Evolutionary conservation across 23 red algal species (phyloP).

Genomic region (Gracilaria vermiculophylla): DNA sequence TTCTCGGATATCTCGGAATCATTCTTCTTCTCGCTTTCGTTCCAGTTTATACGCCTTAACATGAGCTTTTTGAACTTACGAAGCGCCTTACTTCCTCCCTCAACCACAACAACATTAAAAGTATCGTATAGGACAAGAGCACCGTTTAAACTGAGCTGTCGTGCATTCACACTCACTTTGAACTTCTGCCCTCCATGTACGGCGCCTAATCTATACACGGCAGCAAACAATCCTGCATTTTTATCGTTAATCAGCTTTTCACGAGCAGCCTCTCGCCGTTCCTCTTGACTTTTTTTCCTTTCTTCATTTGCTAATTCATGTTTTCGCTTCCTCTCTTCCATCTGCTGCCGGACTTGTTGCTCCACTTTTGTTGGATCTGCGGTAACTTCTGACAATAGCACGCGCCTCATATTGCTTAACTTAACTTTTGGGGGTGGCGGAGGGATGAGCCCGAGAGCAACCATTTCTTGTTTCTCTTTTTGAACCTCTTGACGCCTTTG

Average conservation of each 20-base stretch:
- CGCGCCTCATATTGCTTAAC: slow-evolving; percentile 87
- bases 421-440: slow-evolving; percentile 81
- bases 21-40: slow-evolving; percentile 1
- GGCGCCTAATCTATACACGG: slow-evolving; percentile 64
- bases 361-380: slow-evolving; percentile 87
- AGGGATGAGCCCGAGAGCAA: slow-evolving; percentile 64
- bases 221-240: slow-evolving; percentile 53
- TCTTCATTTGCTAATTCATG: slow-evolving; percentile 79
- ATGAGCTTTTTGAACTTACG: slow-evolving; percentile 80
- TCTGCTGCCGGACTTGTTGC: slow-evolving; percentile 61
- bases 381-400: slow-evolving; percentile 63
- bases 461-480: slow-evolving; percentile 78
- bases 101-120: slow-evolving; percentile 74
- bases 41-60: slow-evolving; percentile 74
- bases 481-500: slow-evolving; percentile 58
- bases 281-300: slow-evolving; percentile 66
- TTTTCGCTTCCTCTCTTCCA: slow-evolving; percentile 62
- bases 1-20: not conserved
- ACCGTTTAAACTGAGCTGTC: slow-evolving; percentile 61
- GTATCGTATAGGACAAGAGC: slow-evolving; percentile 18
- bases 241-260: slow-evolving; percentile 63
- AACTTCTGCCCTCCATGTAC: slow-evolving; percentile 60
- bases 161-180: slow-evolving; percentile 75
- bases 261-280: slow-evolving; percentile 46
- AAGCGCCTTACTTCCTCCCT: slow-evolving; percentile 72